These are phyloP conservation scores for Stylosanthes scabra DNA, from an alignment of 331 rosid genomes.

Conservation along the genomic window DNA sequence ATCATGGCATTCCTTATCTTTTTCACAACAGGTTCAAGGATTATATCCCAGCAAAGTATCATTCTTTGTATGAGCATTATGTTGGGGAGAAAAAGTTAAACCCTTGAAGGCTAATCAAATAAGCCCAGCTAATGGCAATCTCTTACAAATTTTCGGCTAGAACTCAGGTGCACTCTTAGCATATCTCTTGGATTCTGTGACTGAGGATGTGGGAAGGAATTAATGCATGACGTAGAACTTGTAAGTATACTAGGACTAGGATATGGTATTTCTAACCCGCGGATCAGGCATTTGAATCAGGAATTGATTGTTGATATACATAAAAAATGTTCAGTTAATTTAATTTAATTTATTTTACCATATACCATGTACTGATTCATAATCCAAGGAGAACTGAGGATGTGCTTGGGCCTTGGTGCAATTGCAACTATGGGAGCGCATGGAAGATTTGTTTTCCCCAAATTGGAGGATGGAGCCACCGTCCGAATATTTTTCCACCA, in stretches of 20 bases:
- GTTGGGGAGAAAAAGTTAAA: conserved; percentile 46
- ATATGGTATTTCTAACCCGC: too few species aligned
- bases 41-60: conserved; percentile 83
- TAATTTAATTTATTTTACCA: too few species aligned
- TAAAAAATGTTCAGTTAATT: too few species aligned
- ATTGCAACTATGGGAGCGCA: not conserved
- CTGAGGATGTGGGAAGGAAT: conserved; percentile 30
- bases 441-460: not conserved
- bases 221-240: conserved; percentile 19
- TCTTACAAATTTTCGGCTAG: conserved; percentile 29
- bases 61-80: conserved; percentile 74
- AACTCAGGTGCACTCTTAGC: conserved; percentile 35
- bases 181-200: conserved; percentile 27
- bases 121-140: conserved; percentile 15
- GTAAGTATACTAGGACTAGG: conserved; percentile 28
- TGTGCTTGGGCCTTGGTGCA: not conserved
- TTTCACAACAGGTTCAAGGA: conserved; percentile 82
- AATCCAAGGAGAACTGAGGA: not conserved
- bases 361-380: too few species aligned
- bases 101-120: conserved; percentile 35
- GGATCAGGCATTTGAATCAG: not conserved
- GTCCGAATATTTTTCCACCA: too few species aligned
- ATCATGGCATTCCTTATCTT: conserved; percentile 31
- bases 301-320: not conserved
- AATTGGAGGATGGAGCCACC: too few species aligned